Conservation (phyloP, 2,329 filamentous ascomycete genomes). For the Cladosporium sp. region DNA sequence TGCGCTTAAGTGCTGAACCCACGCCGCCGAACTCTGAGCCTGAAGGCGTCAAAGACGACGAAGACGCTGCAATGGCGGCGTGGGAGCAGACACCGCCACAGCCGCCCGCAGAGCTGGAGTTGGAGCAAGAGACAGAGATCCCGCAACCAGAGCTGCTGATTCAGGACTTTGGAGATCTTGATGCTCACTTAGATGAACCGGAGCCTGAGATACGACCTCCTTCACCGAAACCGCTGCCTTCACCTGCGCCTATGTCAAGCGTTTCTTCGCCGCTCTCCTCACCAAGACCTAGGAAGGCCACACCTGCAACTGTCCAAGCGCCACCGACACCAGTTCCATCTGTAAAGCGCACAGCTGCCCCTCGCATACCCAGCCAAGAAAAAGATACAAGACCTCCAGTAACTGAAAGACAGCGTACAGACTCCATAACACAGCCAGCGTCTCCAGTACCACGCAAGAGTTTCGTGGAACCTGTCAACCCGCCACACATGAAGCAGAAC, state of each 20-base stretch:
- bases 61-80: slow-evolving; percentile 7
- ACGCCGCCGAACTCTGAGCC: slow-evolving; percentile 11
- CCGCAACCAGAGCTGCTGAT: not conserved
- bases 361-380: not conserved
- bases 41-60: slow-evolving; percentile 6
- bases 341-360: not conserved
- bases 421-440: slow-evolving; percentile 9
- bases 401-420: not conserved
- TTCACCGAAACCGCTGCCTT: slow-evolving; percentile 8
- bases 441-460: slow-evolving; percentile 16
- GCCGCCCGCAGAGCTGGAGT: not conserved
- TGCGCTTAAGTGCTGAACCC: not conserved
- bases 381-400: not conserved
- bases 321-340: slow-evolving; percentile 2
- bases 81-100: slow-evolving; percentile 9
- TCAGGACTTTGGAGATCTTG: slow-evolving; percentile 5
- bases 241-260: not conserved
- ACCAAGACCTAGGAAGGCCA: slow-evolving; percentile 12
- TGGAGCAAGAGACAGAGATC: not conserved
- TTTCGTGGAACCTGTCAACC: slow-evolving; percentile 27
- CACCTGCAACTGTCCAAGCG: slow-evolving; percentile 10
- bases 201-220: not conserved
- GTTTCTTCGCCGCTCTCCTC: not conserved
- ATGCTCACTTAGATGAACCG: not conserved
- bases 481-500: slow-evolving; percentile 33